Conservation (phyloP, 2,329 filamentous ascomycete species). For the Lasiodiplodia theobromae region DNA sequence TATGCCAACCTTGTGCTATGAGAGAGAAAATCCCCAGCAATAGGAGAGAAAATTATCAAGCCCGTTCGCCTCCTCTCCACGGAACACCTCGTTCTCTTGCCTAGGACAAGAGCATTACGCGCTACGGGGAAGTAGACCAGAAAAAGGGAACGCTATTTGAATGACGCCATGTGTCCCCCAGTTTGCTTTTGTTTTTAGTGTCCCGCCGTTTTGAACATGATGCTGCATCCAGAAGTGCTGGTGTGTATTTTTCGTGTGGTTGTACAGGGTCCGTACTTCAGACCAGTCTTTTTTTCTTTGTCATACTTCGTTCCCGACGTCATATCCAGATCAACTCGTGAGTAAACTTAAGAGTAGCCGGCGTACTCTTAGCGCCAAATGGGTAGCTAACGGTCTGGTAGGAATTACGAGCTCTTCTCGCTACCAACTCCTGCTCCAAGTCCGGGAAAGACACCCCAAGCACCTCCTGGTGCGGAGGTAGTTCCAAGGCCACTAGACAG, state of each 20-base stretch:
- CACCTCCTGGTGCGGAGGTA: slow-evolving; percentile 1
- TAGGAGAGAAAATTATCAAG: slow-evolving; percentile 2
- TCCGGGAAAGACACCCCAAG: slow-evolving; percentile 18
- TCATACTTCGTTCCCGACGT: neutral
- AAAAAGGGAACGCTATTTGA: slow-evolving; percentile 24
- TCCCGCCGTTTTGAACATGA: slow-evolving; percentile 23
- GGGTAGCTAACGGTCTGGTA: neutral
- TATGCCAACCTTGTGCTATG: slow-evolving; percentile 17
- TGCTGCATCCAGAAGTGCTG: slow-evolving; percentile 15
- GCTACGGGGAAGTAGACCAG: neutral
- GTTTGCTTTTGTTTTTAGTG: slow-evolving; percentile 15
- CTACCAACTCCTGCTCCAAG: neutral
- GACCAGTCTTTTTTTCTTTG: slow-evolving; percentile 14
- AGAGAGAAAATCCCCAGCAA: neutral
- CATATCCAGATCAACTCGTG: neutral
- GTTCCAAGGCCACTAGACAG: slow-evolving; percentile 4
- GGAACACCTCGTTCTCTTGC: slow-evolving; percentile 3
- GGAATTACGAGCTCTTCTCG: slow-evolving; percentile 13
- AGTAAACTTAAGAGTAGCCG: neutral
- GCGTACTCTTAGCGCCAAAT: neutral
- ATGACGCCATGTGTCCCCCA: slow-evolving; percentile 17
- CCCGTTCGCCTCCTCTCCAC: neutral
- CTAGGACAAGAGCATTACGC: slow-evolving; percentile 9
- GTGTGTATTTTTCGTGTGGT: slow-evolving; percentile 23
- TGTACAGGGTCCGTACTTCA: slow-evolving; percentile 20